These are phyloP conservation scores for Strobilomyces echinocephalus DNA, from an alignment of 768 basidiomycete species.

Conservation along the genomic window DNA sequence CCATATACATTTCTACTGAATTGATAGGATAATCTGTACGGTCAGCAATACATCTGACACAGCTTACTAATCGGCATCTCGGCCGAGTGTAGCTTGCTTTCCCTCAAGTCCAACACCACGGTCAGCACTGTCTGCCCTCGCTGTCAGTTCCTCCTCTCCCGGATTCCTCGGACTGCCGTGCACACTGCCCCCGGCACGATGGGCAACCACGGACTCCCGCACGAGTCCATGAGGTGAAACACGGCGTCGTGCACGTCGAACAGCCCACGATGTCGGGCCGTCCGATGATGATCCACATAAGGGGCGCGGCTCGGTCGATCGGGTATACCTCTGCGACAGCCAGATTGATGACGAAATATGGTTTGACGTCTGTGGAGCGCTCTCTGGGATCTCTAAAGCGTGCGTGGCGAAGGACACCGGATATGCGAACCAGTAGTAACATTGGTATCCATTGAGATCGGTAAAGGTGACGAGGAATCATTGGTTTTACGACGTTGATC, in stretches of 20 bases:
- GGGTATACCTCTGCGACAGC: constrained; percentile 40
- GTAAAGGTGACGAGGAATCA: constrained; percentile 93
- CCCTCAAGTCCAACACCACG: too few species aligned
- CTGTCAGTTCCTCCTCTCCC: too few species aligned
- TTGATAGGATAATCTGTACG: too few species aligned
- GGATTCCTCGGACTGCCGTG: too few species aligned
- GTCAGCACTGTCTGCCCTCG: too few species aligned
- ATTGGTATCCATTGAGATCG: constrained; percentile 97
- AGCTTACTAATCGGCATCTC: too few species aligned
- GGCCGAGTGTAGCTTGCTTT: too few species aligned
- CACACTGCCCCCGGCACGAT: constrained; percentile 67
- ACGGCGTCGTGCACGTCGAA: constrained; percentile 85
- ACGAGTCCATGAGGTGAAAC: constrained; percentile 94
- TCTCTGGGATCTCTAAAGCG: constrained; percentile 73
- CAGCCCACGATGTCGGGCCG: constrained; percentile 70
- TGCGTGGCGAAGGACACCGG: constrained; percentile 89
- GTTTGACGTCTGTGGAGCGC: constrained; percentile 41
- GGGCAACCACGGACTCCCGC: constrained; percentile 95
- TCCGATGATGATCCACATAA: constrained; percentile 47
- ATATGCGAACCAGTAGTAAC: constrained; percentile 98
- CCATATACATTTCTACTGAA: constrained; percentile 48
- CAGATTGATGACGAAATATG: constrained; percentile 62
- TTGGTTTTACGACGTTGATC: constrained; percentile 57
- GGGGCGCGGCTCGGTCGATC: too few species aligned
- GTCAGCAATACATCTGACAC: too few species aligned